phyloP scores from a whole-genome alignment of 371 early-diverging fungal genomes.

The Mortierella sp. region DNA sequence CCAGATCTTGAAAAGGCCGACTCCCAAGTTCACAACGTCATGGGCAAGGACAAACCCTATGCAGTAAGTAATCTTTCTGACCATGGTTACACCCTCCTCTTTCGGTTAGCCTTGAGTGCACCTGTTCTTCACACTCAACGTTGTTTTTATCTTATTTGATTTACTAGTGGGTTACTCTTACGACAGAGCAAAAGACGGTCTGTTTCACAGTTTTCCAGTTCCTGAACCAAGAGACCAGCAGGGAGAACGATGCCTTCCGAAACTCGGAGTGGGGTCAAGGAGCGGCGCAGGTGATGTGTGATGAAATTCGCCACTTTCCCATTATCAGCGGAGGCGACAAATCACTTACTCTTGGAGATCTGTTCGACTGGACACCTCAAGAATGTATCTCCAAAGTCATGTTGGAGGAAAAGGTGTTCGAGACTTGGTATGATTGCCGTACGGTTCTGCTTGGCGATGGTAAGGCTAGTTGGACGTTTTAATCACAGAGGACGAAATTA shows the following conservation, averaged over 20 bases:
- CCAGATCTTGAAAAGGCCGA: background rate
- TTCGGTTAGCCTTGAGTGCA: background rate
- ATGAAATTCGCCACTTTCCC: constrained; percentile 4
- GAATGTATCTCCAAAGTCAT: constrained; percentile 12
- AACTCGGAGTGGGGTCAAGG: constrained; percentile 11
- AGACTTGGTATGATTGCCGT: background rate
- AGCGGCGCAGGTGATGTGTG: constrained; percentile 1
- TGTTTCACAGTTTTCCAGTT: background rate
- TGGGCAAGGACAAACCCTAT: background rate
- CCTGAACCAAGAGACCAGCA: background rate
- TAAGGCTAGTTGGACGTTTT: too few species aligned
- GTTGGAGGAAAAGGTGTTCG: constrained; percentile 13
- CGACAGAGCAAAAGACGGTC: background rate
- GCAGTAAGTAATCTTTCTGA: background rate
- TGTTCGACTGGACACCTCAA: constrained; percentile 6
- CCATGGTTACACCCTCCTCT: background rate
- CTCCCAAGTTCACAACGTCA: background rate
- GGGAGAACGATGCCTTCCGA: constrained; percentile 3
- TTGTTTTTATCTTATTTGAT: too few species aligned
- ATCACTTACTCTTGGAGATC: background rate
- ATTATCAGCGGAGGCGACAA: background rate
- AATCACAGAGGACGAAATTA: too few species aligned
- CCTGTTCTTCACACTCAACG: background rate
- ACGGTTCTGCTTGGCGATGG: constrained; percentile 3
- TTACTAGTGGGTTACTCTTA: background rate